These are phyloP conservation scores for Tolypocladium paradoxum DNA, from an alignment of 2,329 filamentous ascomycete genomes.

Conservation along the genomic window DNA sequence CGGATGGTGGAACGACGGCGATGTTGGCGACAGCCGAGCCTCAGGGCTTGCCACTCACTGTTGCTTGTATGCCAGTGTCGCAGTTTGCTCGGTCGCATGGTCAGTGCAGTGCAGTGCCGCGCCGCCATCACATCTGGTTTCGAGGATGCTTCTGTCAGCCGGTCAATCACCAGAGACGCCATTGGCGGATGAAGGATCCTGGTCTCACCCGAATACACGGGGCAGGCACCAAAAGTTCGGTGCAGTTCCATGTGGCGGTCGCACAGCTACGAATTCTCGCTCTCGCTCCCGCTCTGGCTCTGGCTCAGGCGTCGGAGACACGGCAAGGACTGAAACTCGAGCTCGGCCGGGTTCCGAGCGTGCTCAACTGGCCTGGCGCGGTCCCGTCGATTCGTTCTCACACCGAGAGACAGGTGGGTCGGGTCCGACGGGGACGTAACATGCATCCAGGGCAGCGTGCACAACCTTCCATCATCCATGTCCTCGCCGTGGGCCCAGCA, in stretches of 20 bases:
- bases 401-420: background rate
- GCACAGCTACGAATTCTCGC: background rate
- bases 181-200: background rate
- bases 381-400: background rate
- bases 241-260: background rate
- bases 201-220: background rate
- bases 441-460: background rate
- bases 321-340: background rate
- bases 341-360: background rate
- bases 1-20: background rate
- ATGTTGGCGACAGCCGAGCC: background rate
- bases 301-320: background rate
- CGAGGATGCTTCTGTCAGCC: background rate
- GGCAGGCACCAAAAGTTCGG: background rate
- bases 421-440: constrained; percentile 1
- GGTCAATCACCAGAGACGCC: background rate
- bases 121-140: too few relatives aligned
- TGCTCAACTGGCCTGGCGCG: background rate
- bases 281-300: background rate
- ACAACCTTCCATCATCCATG: background rate
- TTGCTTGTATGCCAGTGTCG: background rate
- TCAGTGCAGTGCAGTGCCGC: background rate
- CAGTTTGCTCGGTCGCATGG: background rate
- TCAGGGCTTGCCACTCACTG: background rate
- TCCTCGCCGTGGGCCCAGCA: background rate